These are phyloP conservation scores for Colletotrichum sp. DNA, from an alignment of 2,329 filamentous ascomycete species.

Conservation along the genomic window DNA sequence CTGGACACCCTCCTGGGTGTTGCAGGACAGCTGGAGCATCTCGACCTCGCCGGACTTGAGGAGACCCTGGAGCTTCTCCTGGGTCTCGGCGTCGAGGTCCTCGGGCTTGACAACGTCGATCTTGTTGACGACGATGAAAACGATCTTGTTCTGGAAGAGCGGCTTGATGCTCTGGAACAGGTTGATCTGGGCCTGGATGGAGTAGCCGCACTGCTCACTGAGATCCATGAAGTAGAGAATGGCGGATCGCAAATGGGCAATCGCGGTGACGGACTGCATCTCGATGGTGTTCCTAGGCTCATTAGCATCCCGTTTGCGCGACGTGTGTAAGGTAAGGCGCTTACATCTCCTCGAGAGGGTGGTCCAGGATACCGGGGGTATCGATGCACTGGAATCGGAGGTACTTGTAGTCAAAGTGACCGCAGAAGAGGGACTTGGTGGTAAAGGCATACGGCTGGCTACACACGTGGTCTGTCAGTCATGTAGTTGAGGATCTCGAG, in stretches of 20 bases:
- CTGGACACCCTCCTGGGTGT: constrained; percentile 92
- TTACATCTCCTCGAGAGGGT: constrained; percentile 86
- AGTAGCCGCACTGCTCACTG: constrained; percentile 95
- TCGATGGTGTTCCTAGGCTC: constrained; percentile 86
- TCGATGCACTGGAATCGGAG: constrained; percentile 91
- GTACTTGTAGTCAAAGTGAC: constrained; percentile 98
- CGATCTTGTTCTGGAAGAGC: constrained; percentile 92
- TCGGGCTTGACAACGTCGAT: constrained; percentile 90
- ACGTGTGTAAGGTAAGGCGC: neutral
- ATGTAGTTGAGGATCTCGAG: neutral
- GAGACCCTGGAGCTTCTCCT: constrained; percentile 78
- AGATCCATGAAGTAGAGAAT: constrained; percentile 99
- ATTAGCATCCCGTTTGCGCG: neutral
- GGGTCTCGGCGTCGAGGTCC: constrained; percentile 80
- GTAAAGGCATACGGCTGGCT: constrained; percentile 99
- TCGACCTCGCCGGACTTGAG: constrained; percentile 90
- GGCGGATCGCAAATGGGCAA: constrained; percentile 93
- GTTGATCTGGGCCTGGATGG: constrained; percentile 88
- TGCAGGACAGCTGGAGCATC: constrained; percentile 91
- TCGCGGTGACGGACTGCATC: constrained; percentile 98
- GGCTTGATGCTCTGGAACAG: constrained; percentile 97
- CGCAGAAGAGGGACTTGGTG: constrained; percentile 95
- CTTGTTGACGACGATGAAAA: constrained; percentile 98
- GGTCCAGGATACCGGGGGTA: constrained; percentile 97
- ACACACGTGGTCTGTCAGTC: constrained; percentile 76